These are phyloP conservation scores for rapeseed (Brassica napus) DNA, from an alignment of 345 rosid genomes.

Conservation along the genomic window Da-Ae NC_063452.1:64868001-64868500, in stretches of 20 bases:
- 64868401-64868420: neutral
- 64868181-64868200: conserved; percentile 13
- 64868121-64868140: neutral
- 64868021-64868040: conserved; percentile 16
- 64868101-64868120: conserved; percentile 14
- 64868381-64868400: neutral
- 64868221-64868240: neutral
- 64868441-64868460: conserved; percentile 2
- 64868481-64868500: conserved; percentile 1
- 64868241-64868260: neutral
- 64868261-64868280: neutral
- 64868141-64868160: neutral
- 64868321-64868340: conserved; percentile 19
- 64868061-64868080: neutral
- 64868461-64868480: neutral
- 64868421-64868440: conserved; percentile 4
- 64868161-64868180: neutral
- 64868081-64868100: neutral
- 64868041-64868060: neutral
- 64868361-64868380: conserved; percentile 9
- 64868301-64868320: neutral
- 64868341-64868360: neutral
- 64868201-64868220: neutral
- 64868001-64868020: conserved; percentile 2
- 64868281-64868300: neutral